Percentiles rank a stretch among this genome's conserved stretches.
Conservation (phyloP, 2,329 filamentous ascomycete species). For the Iodosphaeria phyllophila region DNA sequence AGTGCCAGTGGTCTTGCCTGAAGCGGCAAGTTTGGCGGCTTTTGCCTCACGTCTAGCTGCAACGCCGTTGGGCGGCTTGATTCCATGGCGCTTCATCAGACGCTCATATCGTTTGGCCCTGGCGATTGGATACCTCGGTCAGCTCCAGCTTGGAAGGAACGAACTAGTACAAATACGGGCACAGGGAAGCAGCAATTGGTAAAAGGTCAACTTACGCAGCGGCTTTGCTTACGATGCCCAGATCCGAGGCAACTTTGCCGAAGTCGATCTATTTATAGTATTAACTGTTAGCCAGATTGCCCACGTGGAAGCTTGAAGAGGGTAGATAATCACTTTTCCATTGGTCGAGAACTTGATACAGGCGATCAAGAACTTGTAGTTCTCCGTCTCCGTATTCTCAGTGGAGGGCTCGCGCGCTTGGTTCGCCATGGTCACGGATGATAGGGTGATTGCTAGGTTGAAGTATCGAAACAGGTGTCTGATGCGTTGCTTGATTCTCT, state of each 20-base stretch:
- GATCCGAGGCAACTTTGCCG: conserved; percentile 41
- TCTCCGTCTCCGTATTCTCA: conserved; percentile 31
- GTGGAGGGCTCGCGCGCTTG: no score
- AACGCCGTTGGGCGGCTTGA: conserved; percentile 13
- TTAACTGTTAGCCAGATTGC: background rate
- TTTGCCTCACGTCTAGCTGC: conserved; percentile 9
- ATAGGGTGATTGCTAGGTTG: conserved; percentile 13
- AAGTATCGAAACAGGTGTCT: conserved; percentile 2
- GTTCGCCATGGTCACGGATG: no score
- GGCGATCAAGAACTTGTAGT: conserved; percentile 45
- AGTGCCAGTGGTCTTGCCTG: no score
- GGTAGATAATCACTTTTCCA: conserved; percentile 30
- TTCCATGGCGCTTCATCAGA: conserved; percentile 39
- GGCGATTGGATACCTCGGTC: conserved; percentile 2
- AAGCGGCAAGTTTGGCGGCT: conserved; percentile 1
- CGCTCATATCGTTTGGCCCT: conserved; percentile 53
- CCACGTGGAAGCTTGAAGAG: background rate
- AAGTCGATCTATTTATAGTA: conserved; percentile 39
- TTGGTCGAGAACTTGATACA: conserved; percentile 43
- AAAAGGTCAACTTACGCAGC: conserved; percentile 41
- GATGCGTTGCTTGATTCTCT: background rate
- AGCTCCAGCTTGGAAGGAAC: conserved; percentile 1
- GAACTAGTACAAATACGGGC: conserved; percentile 1
- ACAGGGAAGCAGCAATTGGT: background rate
- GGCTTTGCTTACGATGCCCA: conserved; percentile 42